Base-by-base conservation (phyloP, 371 early-diverging fungal species). In the Mortierella sp. region DNA sequence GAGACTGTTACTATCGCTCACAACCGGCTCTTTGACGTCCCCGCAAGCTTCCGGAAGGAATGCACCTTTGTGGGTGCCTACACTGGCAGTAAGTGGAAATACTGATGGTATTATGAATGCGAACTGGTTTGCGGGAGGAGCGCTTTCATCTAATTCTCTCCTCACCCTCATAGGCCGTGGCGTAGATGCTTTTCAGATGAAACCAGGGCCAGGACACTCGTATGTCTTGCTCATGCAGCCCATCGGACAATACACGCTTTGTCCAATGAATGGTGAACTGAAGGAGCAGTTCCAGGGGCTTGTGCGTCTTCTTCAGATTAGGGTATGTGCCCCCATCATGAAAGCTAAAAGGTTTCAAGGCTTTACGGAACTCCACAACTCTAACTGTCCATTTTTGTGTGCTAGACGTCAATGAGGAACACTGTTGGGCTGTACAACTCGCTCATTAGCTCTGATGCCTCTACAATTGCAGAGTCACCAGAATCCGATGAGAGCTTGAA, bases 171-270 rank as follows among this genome's bases (percentile, higher is more conserved):
- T 51, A 51, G 7, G 5, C 51, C 51, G 51, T 51, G 51, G 51
- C 51, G n/a, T 51, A 6, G 51, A 51, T 63, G n/a, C n/a, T n/a
- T n/a, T n/a, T n/a, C n/a, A n/a, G n/a, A n/a, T n/a, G n/a, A 64
- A 64, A 57, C 57, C 64, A 64, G 64, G 64, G 57, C 64, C 57
- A 15, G 64, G 64, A 64, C 46, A 25, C 57, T 64, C 57, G 29
- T 64, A 64, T 64, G 57, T 64, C 57, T 64, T 55, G 64, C 56
- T 64, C 64, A 64, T 64, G 63, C 63, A 63, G 63, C 56, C 7
- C 55, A 18, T 63, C 63, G 63, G 63, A 21, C 63, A 63, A 21
- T 63, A 44, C 63, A 63, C 44, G 44, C 37, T 63, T 30, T 53
- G 55, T 21, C 63, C 55, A 53, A 26, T 63, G 56, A 63, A 63